phyloP scores from a whole-genome alignment of 176 grass and related monocot species.

The Musa beccarii region DNA sequence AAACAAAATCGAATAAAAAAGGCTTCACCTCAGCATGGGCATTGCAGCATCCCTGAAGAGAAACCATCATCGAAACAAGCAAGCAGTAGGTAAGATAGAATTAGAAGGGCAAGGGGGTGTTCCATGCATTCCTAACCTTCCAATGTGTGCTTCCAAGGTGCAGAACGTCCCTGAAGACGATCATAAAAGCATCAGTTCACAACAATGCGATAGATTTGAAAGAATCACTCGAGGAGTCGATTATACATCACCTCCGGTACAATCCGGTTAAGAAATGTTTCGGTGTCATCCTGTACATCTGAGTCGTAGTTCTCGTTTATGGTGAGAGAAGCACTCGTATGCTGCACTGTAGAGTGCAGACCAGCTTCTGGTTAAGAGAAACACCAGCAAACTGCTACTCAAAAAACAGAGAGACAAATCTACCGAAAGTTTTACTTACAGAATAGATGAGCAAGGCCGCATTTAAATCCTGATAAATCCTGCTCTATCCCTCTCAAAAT shows the following conservation, averaged over 20 bases:
- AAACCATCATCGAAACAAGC: not conserved
- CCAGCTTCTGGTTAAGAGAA: conserved; percentile 9
- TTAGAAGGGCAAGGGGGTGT: not conserved
- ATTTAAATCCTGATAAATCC: conserved; percentile 70
- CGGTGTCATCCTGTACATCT: conserved; percentile 84
- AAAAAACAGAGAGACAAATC: not conserved
- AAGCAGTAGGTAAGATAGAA: too few relatives aligned
- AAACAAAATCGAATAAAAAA: not conserved
- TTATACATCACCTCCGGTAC: conserved; percentile 70
- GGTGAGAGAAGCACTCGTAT: conserved; percentile 92
- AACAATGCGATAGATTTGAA: not conserved
- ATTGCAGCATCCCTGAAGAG: not conserved
- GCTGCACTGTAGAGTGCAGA: conserved; percentile 62
- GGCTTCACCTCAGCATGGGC: not conserved
- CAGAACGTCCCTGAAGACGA: conserved; percentile 62
- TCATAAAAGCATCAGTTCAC: not conserved
- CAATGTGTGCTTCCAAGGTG: conserved; percentile 90
- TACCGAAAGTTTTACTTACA: conserved; percentile 35
- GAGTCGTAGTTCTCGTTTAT: conserved; percentile 97
- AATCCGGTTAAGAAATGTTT: conserved; percentile 87
- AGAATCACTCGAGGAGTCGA: not conserved
- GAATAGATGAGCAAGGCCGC: conserved; percentile 84
- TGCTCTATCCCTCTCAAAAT: conserved; percentile 60
- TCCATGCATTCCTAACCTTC: conserved; percentile 46
- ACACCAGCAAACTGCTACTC: not conserved